These are phyloP conservation scores for Pseudocercospora pini-densiflorae DNA, from an alignment of 2,329 filamentous ascomycete species.

Conservation along the genomic window DNA sequence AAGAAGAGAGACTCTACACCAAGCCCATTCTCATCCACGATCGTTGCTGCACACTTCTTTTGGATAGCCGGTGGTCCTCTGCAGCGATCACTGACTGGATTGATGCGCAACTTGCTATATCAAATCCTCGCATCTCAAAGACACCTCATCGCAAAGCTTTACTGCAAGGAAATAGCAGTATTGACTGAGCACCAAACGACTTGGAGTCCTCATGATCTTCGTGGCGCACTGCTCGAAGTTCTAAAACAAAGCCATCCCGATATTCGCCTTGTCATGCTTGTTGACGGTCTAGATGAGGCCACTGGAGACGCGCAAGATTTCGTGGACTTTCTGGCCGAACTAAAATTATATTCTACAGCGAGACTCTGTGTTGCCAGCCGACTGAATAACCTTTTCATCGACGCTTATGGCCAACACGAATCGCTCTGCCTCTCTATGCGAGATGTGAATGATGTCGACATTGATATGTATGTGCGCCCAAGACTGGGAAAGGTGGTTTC, in stretches of 20 bases:
- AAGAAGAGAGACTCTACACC: not conserved
- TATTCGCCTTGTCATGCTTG: not conserved
- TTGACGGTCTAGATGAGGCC: conserved; percentile 3
- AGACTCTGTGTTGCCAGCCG: conserved; percentile 7
- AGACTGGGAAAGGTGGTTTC: not conserved
- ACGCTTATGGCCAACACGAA: not conserved
- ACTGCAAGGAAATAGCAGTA: not conserved
- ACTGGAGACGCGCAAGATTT: not conserved
- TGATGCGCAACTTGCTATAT: conserved; percentile 3
- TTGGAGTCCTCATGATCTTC: not conserved
- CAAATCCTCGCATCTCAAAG: not conserved
- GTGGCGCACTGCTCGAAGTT: not conserved
- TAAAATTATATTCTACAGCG: not conserved
- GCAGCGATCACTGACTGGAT: not conserved
- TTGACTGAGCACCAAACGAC: not conserved
- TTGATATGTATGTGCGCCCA: not conserved
- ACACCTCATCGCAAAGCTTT: not conserved
- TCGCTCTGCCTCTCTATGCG: not conserved
- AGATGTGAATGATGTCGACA: conserved; percentile 2
- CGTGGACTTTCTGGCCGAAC: not conserved
- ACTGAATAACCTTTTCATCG: not conserved
- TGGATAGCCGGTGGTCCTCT: not conserved
- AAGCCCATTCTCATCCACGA: not conserved
- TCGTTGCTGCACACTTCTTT: not conserved
- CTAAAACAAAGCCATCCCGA: not conserved